A percentile compares a stretch with the other conserved stretches of the same genome.
Conservation (phyloP, 305 asterid species). For the Plantago coronopus region DNA sequence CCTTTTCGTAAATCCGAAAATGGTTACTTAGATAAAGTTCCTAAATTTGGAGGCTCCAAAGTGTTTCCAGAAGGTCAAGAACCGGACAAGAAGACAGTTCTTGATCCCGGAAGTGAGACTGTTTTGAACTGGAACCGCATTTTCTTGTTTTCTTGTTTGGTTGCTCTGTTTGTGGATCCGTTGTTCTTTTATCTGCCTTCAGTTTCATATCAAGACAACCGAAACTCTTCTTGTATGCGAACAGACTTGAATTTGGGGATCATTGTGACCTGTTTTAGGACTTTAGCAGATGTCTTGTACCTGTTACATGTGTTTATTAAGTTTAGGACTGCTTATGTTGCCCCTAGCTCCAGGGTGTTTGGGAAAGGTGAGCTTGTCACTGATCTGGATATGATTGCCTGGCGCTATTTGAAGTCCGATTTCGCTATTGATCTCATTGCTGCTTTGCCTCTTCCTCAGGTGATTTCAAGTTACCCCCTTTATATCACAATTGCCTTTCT, state of each 20-base stretch:
- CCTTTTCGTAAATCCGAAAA: constrained; percentile 39
- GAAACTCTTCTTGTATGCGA: constrained; percentile 53
- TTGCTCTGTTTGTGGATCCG: constrained; percentile 70
- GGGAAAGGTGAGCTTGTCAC: constrained; percentile 79
- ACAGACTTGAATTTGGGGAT: constrained; percentile 60
- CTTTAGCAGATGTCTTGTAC: constrained; percentile 59
- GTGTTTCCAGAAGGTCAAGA: constrained; percentile 57
- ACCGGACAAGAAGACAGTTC: constrained; percentile 35
- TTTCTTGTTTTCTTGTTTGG: constrained; percentile 61
- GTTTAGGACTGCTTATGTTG: constrained; percentile 66
- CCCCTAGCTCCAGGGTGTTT: constrained; percentile 71
- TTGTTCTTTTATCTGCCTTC: constrained; percentile 67
- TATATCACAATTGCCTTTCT: neutral
- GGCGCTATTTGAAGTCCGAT: constrained; percentile 51
- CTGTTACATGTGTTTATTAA: constrained; percentile 48
- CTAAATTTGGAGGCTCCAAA: constrained; percentile 49
- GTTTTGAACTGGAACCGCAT: constrained; percentile 64
- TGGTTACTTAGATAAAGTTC: constrained; percentile 33
- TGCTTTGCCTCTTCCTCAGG: constrained; percentile 83
- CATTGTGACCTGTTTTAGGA: constrained; percentile 52
- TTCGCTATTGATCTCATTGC: constrained; percentile 60
- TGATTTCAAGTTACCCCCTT: constrained; percentile 22
- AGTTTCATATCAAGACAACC: constrained; percentile 29
- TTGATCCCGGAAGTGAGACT: constrained; percentile 69
- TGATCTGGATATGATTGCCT: constrained; percentile 52